Evolutionary conservation across 805 yeast genomes (phyloP).

Genomic region (Vanderwaltozyma polyspora): DNA sequence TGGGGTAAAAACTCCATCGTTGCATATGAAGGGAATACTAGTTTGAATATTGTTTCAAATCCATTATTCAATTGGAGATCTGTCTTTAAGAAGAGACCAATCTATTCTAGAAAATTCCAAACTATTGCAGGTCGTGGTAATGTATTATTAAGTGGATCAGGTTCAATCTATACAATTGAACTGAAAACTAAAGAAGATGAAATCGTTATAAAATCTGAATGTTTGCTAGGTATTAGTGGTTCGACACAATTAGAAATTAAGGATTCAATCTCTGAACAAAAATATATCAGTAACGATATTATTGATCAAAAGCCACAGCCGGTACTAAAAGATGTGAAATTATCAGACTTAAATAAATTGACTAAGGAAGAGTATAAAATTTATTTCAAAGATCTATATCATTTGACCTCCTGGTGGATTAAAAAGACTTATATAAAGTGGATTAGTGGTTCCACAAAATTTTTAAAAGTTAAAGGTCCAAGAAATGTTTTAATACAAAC

Average conservation of each 20-base stretch:
- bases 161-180: conserved; percentile 22
- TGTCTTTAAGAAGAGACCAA: conserved; percentile 1
- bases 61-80: not conserved
- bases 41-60: conserved; percentile 9
- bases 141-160: conserved; percentile 19
- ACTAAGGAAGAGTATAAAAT: conserved; percentile 9
- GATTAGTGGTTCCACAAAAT: conserved; percentile 15
- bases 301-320: not conserved
- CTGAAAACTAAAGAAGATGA: conserved; percentile 16
- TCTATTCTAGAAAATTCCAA: conserved; percentile 13
- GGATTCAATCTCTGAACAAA: conserved; percentile 7
- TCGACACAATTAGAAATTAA: conserved; percentile 19
- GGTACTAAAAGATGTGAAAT: not conserved
- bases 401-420: conserved; percentile 7
- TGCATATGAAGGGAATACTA: conserved; percentile 22
- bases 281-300: not conserved
- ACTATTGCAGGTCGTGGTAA: conserved; percentile 25
- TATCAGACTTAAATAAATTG: conserved; percentile 1
- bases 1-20: conserved; percentile 21
- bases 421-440: conserved; percentile 5
- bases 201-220: conserved; percentile 20
- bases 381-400: conserved; percentile 6
- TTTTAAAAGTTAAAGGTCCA: conserved; percentile 25
- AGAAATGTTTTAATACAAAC: conserved; percentile 25
- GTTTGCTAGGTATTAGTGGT: conserved; percentile 24